phyloP scores from a whole-genome alignment of 805 yeast species.

The Wickerhamomyces canadensis region DNA sequence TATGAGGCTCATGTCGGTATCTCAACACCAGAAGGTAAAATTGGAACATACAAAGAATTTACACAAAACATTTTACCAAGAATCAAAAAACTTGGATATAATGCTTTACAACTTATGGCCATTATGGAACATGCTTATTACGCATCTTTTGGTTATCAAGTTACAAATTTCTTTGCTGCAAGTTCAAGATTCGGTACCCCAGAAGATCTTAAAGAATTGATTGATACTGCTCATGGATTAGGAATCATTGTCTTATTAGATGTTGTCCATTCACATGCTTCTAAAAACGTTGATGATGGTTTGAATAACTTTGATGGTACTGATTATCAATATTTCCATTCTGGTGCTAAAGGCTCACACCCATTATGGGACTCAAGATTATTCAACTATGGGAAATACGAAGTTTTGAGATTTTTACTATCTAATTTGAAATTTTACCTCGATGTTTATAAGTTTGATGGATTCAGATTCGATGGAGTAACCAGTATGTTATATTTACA shows the following conservation, averaged over 20 bases:
- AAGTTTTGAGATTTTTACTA: slow-evolving; percentile 80
- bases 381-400: slow-evolving; percentile 88
- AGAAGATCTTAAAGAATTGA: slow-evolving; percentile 83
- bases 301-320: slow-evolving; percentile 91
- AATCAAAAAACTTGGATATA: slow-evolving; percentile 80
- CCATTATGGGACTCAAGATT: slow-evolving; percentile 95
- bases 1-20: slow-evolving; percentile 97
- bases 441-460: slow-evolving; percentile 84
- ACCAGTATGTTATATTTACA: slow-evolving; percentile 89
- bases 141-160: slow-evolving; percentile 97
- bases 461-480: slow-evolving; percentile 95
- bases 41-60: slow-evolving; percentile 84
- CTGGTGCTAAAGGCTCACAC: slow-evolving; percentile 85
- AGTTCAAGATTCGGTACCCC: slow-evolving; percentile 94
- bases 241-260: slow-evolving; percentile 86
- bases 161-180: slow-evolving; percentile 85
- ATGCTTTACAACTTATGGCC: slow-evolving; percentile 94
- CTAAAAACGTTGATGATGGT: slow-evolving; percentile 92
- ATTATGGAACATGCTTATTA: slow-evolving; percentile 98
- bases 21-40: slow-evolving; percentile 80
- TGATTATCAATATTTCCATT: slow-evolving; percentile 90
- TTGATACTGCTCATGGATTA: slow-evolving; percentile 86
- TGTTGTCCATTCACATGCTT: slow-evolving; percentile 94
- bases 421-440: slow-evolving; percentile 80
- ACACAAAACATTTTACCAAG: slow-evolving; percentile 77